Conservation (phyloP, 139 green algal genomes). For the Gonium pectorale region DNA sequence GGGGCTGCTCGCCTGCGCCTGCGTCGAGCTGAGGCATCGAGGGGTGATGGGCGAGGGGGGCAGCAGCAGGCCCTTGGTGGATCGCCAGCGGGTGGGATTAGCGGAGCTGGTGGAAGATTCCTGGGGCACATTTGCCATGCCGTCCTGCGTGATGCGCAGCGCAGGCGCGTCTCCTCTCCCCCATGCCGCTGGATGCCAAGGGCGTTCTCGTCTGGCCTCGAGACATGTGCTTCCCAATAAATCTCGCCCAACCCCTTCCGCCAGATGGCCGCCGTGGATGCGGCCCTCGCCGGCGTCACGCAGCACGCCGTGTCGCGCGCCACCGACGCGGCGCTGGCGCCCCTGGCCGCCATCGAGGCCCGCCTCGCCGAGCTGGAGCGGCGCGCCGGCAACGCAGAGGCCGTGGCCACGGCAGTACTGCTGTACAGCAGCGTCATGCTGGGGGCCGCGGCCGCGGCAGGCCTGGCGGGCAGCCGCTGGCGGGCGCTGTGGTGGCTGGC, state of each 20-base stretch:
- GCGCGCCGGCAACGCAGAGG: background rate
- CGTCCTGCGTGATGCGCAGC: too few relatives aligned
- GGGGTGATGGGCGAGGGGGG: background rate
- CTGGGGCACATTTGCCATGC: too few relatives aligned
- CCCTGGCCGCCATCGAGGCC: background rate
- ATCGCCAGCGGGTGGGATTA: background rate
- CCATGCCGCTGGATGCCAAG: too few relatives aligned
- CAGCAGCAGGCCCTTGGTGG: too few relatives aligned
- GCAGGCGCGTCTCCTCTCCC: too few relatives aligned
- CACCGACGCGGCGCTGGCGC: background rate
- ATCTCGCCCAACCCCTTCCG: background rate
- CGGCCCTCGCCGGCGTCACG: background rate
- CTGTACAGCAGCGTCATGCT: constrained; percentile 27
- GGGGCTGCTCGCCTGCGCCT: too few relatives aligned
- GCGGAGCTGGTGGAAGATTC: background rate
- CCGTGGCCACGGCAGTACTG: background rate
- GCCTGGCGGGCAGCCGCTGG: background rate
- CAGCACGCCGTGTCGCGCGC: background rate
- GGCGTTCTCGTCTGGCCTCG: too few relatives aligned
- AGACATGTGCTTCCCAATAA: background rate
- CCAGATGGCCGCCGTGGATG: constrained; percentile 12
- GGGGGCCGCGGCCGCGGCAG: background rate
- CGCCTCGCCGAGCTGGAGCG: constrained; percentile 2
- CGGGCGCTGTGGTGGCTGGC: background rate
- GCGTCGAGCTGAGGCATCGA: too few relatives aligned